A percentile compares a stretch with the other conserved stretches of the same genome.
Conservation (phyloP, 176 grass and related monocot species). For the Cenchrus fungigraminus region DNA sequence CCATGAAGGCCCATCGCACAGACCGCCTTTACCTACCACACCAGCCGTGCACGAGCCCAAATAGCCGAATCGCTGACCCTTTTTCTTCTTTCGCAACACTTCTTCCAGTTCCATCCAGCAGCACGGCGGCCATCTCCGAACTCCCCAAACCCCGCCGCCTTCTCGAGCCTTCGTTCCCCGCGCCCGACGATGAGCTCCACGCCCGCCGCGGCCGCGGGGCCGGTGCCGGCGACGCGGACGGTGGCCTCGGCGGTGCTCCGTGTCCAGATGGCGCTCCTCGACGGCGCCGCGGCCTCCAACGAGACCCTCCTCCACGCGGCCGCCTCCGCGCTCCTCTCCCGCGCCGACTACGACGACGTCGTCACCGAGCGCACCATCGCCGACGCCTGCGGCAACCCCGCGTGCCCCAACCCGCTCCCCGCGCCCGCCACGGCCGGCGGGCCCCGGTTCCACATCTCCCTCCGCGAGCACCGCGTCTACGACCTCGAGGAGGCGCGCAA, state of each 20-base stretch:
- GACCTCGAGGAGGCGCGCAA: slow-evolving; percentile 80
- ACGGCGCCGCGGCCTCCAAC: slow-evolving; percentile 43
- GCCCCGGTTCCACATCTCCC: slow-evolving; percentile 65
- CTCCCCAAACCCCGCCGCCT: neutral
- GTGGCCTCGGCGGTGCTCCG: slow-evolving; percentile 47
- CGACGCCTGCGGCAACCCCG: slow-evolving; percentile 55
- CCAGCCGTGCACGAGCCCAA: neutral
- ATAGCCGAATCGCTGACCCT: neutral
- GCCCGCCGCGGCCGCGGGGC: neutral
- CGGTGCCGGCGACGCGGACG: slow-evolving; percentile 8
- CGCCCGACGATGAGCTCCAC: neutral
- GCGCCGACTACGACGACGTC: slow-evolving; percentile 80
- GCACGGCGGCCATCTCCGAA: neutral
- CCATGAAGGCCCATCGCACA: neutral
- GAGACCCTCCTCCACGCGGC: slow-evolving; percentile 58
- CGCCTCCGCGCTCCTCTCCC: slow-evolving; percentile 52
- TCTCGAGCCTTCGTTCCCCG: neutral
- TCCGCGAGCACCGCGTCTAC: slow-evolving; percentile 93
- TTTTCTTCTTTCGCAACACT: neutral
- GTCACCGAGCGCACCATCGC: slow-evolving; percentile 73
- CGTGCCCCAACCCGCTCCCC: slow-evolving; percentile 50
- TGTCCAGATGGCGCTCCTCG: slow-evolving; percentile 69
- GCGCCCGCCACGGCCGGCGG: neutral
- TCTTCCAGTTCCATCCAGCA: neutral
- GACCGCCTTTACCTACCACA: neutral